Percentiles rank a stretch among this genome's conserved stretches.
phyloP scores from a whole-genome alignment of 345 rosid species.

The Aquilaria malaccensis region DNA sequence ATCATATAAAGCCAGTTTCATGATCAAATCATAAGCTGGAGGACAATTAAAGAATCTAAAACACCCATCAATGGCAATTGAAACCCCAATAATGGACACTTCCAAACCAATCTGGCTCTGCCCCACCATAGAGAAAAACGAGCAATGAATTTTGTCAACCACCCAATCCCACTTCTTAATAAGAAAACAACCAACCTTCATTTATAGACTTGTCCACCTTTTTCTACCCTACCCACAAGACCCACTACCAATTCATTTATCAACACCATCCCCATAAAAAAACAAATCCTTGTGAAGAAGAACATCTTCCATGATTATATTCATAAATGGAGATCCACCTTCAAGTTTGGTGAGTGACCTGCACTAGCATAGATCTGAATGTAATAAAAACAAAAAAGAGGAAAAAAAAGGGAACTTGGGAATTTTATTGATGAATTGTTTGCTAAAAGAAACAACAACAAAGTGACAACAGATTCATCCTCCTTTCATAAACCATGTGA shows the following conservation, averaged over 20 bases:
- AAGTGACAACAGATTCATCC: conserved; percentile 37
- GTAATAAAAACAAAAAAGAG: not conserved
- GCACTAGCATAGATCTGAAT: not conserved
- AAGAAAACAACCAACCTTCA: conserved; percentile 23
- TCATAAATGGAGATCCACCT: too few species aligned
- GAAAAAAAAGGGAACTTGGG: conserved; percentile 29
- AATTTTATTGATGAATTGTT: conserved; percentile 45
- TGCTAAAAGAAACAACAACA: conserved; percentile 31
- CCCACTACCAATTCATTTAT: not conserved
- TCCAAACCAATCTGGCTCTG: conserved; percentile 5
- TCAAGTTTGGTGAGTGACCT: too few species aligned
- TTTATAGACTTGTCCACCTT: conserved; percentile 19
- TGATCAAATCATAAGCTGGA: too few species aligned
- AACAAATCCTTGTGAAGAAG: not conserved
- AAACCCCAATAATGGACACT: too few species aligned
- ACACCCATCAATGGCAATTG: too few species aligned
- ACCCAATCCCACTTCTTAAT: conserved; percentile 20
- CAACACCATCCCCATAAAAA: not conserved
- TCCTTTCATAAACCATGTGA: conserved; percentile 39
- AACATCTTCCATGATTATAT: not conserved
- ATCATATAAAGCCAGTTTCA: too few species aligned
- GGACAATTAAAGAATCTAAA: too few species aligned
- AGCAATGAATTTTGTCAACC: conserved; percentile 31
- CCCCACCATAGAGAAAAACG: not conserved
- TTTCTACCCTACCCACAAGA: conserved; percentile 2